Evolutionary conservation across 768 basidiomycete species (phyloP).

Genomic region (Mycena maculata): DNA sequence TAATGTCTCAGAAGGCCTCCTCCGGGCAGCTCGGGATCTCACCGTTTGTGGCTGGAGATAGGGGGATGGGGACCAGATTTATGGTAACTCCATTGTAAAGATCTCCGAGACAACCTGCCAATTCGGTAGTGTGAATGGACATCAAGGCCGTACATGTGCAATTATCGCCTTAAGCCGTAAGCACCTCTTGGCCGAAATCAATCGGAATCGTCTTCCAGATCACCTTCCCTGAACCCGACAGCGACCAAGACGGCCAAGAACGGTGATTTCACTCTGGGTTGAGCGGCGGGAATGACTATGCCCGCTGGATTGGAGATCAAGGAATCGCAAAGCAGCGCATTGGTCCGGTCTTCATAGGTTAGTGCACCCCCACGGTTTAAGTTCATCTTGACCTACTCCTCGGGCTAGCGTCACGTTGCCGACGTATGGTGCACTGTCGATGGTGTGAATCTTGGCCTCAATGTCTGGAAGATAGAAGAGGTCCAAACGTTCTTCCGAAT

Average conservation of each 20-base stretch:
- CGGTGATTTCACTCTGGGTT: neutral
- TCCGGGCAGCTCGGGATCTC: no score
- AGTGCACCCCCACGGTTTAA: neutral
- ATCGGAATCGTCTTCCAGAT: neutral
- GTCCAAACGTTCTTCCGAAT: constrained; percentile 41
- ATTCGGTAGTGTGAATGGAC: no score
- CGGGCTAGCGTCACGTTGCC: constrained; percentile 49
- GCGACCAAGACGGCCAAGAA: neutral
- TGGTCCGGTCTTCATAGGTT: neutral
- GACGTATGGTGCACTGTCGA: constrained; percentile 50
- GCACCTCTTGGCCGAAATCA: no score
- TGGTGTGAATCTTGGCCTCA: constrained; percentile 39
- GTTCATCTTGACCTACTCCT: constrained; percentile 38
- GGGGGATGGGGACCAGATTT: no score
- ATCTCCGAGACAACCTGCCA: no score
- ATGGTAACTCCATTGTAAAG: no score
- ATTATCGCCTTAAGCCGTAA: no score
- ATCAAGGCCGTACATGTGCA: no score
- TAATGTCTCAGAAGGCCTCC: no score
- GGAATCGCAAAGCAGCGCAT: neutral
- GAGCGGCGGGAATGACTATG: neutral
- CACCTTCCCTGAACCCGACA: neutral
- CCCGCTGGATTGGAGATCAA: neutral
- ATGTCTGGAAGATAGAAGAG: constrained; percentile 42
- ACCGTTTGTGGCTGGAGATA: no score